phyloP scores from a whole-genome alignment of 1,284 basidiomycete species.

The Trichosporon sp. region DNA sequence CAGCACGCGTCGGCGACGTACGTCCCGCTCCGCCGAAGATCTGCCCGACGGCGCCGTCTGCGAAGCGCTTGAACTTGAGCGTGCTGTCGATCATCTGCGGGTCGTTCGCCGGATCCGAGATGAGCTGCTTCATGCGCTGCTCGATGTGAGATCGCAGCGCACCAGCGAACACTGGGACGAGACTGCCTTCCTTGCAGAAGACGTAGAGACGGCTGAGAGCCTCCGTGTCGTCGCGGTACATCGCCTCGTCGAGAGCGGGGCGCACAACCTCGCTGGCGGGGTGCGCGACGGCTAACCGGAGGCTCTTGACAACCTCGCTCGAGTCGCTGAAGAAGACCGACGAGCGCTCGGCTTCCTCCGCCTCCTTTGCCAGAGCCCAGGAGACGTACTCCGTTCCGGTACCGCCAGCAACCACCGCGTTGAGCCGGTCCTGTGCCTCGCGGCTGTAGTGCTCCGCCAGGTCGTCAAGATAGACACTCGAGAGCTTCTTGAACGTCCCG shows the following conservation, averaged over 20 bases:
- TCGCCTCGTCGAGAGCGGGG: constrained; percentile 65
- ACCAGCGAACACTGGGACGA: constrained; percentile 63
- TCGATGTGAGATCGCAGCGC: constrained; percentile 66
- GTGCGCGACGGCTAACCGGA: constrained; percentile 23
- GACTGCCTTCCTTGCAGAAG: constrained; percentile 65
- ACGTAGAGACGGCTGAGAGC: constrained; percentile 66
- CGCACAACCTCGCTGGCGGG: constrained; percentile 29
- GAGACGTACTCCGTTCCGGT: constrained; percentile 41
- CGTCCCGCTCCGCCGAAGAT: constrained; percentile 55
- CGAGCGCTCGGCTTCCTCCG: constrained; percentile 41
- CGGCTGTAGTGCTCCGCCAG: constrained; percentile 37
- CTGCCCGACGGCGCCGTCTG: constrained; percentile 62
- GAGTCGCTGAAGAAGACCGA: constrained; percentile 34
- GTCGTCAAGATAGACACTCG: constrained; percentile 38
- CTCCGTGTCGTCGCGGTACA: constrained; percentile 61
- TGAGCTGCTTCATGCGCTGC: constrained; percentile 43
- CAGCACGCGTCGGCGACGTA: not conserved
- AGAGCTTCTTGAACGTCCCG: constrained; percentile 34
- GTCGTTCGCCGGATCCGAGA: constrained; percentile 63
- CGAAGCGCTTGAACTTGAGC: constrained; percentile 69
- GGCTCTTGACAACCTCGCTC: constrained; percentile 30
- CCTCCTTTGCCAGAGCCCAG: constrained; percentile 43
- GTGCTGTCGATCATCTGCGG: constrained; percentile 73
- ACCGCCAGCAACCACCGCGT: constrained; percentile 32
- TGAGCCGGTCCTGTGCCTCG: constrained; percentile 26